phyloP scores from a whole-genome alignment of 2,329 filamentous ascomycete genomes.

The Alternaria sp. region DNA sequence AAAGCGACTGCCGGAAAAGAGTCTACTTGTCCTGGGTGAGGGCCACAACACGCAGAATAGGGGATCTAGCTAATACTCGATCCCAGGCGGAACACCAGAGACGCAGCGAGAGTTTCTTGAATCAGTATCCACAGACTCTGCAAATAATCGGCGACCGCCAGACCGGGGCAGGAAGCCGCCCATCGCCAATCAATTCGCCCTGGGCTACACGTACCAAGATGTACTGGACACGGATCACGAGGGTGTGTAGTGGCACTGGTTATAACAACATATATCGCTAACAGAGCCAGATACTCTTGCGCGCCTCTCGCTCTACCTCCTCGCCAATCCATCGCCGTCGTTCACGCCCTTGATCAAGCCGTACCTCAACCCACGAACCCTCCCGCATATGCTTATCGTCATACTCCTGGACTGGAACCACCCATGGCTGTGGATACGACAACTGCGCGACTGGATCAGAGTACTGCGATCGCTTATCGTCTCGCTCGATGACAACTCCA shows the following conservation, averaged over 20 bases:
- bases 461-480: slow-evolving; percentile 78
- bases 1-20: slow-evolving; percentile 90
- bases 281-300: slow-evolving; percentile 76
- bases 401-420: slow-evolving; percentile 95
- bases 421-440: slow-evolving; percentile 89
- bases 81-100: slow-evolving; percentile 76
- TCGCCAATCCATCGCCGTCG: slow-evolving; percentile 81
- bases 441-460: slow-evolving; percentile 87
- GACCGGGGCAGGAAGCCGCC: slow-evolving; percentile 66
- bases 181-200: slow-evolving; percentile 87
- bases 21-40: slow-evolving; percentile 81
- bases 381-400: slow-evolving; percentile 84
- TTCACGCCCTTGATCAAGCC: slow-evolving; percentile 85
- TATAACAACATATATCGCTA: slow-evolving; percentile 1
- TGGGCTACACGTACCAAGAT: slow-evolving; percentile 95
- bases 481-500: slow-evolving; percentile 75
- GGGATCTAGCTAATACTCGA: slow-evolving; percentile 25
- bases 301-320: slow-evolving; percentile 85
- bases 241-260: slow-evolving; percentile 59
- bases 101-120: slow-evolving; percentile 84
- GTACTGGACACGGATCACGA: slow-evolving; percentile 93
- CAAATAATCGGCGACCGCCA: slow-evolving; percentile 59
- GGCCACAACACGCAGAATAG: slow-evolving; percentile 12
- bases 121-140: slow-evolving; percentile 48
- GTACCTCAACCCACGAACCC: slow-evolving; percentile 80